Base-by-base conservation (phyloP, 331 rosid species). In the Quercus phellos region DNA sequence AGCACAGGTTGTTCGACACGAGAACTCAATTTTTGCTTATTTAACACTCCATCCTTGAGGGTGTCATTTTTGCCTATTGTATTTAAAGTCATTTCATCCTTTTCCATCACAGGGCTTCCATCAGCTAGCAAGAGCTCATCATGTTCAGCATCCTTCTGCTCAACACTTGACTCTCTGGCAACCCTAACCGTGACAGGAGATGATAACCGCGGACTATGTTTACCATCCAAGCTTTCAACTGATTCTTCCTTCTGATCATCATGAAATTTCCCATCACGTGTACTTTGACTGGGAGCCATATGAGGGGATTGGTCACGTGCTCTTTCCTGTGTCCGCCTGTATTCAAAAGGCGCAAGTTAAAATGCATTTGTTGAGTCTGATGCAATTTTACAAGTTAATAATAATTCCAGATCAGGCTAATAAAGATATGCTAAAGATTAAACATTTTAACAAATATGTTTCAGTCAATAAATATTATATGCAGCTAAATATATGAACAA, bases 181-280 rank as follows among this genome's bases (percentile, higher is more conserved):
- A 80, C 91, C 81, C 82, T 79, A 78, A 54, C 55, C 54, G 79
- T 64, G 73, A 78, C 79, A 68, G 97, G 94, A 81, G 99, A 86
- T 56, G 97, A 85, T 70, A 68, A 51, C 64, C 0, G 77, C 9
- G 79, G 81, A 78, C 88, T 84, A 35, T 64, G 79, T 83, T 83
- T 89, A 43, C 83, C 89, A 68, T 89, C 94, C 85, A 93, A 73
- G 85, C 96, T 93, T 79, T 84, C 99, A 67, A 74, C 85, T 8
- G 97, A 95, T 46, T 79, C 96, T 85, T 91, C 97, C 61, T 88
- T 88, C 69, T 67, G 43, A 84, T 77, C 77, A 74, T 85, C 85
- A 22, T 63, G 68, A 60, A 66, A 76, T 67, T 80, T 81, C 69
- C 78, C 38, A 51, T 91, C 95, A 73, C n/a, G 53, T 14, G 60